Conservation (phyloP, 257 asterid genomes). For the Solanum medicagineum region DNA sequence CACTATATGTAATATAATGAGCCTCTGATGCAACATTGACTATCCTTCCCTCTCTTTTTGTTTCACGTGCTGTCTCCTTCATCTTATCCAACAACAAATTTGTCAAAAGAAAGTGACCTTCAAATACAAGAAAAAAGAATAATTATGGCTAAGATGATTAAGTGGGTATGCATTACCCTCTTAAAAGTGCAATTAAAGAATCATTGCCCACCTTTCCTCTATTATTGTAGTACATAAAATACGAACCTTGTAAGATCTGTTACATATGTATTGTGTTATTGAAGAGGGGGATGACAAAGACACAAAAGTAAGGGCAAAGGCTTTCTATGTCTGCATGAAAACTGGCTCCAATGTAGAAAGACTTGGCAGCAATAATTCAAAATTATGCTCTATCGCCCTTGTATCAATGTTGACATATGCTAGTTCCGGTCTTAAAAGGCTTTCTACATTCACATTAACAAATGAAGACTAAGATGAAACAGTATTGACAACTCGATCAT, state of each 20-base stretch:
- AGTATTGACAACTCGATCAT: not conserved
- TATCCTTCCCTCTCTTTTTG: constrained; percentile 69
- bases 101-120: constrained; percentile 90
- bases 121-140: constrained; percentile 5
- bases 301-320: not conserved
- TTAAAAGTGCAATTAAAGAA: not conserved
- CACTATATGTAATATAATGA: constrained; percentile 37
- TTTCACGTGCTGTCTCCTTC: constrained; percentile 49
- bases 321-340: not conserved
- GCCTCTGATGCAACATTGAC: constrained; percentile 72
- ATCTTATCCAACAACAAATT: constrained; percentile 62
- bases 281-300: not conserved
- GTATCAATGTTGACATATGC: not conserved
- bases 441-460: not conserved
- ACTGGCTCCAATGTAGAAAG: not conserved
- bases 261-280: not conserved
- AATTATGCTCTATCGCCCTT: not conserved
- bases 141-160: not conserved
- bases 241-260: not conserved
- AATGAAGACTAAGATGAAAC: not conserved
- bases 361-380: not conserved
- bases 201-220: not conserved
- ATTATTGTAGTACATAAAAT: not conserved
- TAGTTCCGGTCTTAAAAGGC: not conserved
- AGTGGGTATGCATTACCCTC: not conserved